phyloP scores from a whole-genome alignment of 1,284 basidiomycete genomes.

The Hymenochaete sp. region DNA sequence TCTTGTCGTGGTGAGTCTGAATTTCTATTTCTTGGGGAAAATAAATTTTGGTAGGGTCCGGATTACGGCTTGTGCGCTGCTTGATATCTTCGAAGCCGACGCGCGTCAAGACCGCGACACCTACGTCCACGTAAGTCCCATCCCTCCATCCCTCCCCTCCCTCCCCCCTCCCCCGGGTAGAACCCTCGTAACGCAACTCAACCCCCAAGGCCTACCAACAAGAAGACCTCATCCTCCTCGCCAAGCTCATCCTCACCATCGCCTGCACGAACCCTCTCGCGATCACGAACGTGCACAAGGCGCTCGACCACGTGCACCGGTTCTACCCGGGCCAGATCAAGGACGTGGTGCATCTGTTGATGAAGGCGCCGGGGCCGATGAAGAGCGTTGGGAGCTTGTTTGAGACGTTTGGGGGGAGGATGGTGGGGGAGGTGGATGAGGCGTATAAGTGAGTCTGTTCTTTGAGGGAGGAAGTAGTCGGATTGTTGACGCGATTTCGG shows the following conservation, averaged over 20 bases:
- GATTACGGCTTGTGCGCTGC: slow-evolving; percentile 73
- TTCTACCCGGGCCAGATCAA: slow-evolving; percentile 79
- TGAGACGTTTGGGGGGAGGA: slow-evolving; percentile 67
- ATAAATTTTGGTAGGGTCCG: slow-evolving; percentile 45
- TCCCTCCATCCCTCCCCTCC: neutral
- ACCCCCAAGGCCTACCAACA: too few relatives aligned
- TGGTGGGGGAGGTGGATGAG: slow-evolving; percentile 80
- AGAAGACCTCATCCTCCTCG: slow-evolving; percentile 86
- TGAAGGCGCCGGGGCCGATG: slow-evolving; percentile 61
- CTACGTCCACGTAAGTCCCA: slow-evolving; percentile 29
- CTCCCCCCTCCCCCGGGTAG: neutral
- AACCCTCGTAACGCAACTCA: neutral
- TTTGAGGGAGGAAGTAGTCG: too few relatives aligned
- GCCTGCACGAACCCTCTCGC: slow-evolving; percentile 62
- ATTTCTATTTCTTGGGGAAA: slow-evolving; percentile 11
- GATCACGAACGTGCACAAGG: slow-evolving; percentile 60
- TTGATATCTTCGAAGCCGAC: slow-evolving; percentile 79
- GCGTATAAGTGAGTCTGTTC: slow-evolving; percentile 62
- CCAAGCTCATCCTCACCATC: slow-evolving; percentile 76
- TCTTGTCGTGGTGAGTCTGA: slow-evolving; percentile 1
- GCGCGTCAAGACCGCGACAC: slow-evolving; percentile 49
- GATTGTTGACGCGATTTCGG: slow-evolving; percentile 9
- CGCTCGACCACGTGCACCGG: slow-evolving; percentile 69
- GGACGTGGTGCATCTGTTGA: slow-evolving; percentile 70
- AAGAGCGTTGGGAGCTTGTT: slow-evolving; percentile 43